Base-by-base conservation (phyloP, 345 rosid genomes). In the Bruguiera gymnorhiza region DNA sequence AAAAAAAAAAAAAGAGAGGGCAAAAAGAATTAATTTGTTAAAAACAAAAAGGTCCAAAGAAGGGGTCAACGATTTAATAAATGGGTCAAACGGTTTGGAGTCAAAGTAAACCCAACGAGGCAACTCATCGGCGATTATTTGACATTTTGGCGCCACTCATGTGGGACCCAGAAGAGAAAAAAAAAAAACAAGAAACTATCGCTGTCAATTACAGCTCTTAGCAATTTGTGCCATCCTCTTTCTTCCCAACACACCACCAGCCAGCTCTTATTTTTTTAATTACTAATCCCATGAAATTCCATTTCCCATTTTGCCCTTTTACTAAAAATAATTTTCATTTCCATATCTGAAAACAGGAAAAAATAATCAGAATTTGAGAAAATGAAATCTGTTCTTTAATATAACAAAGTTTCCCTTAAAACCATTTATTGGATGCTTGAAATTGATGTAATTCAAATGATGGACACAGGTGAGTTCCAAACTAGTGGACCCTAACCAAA, bases 131-230 rank as follows among this genome's bases (percentile, higher is more conserved):
- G 76, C 68, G 81, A 76, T 30, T 24, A 43, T 15, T 6, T 2
- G 54, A 24, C 37, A 15, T 23, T 61, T 70, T 60, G 73, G 65
- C 46, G 67, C 32, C 48, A 48, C 26, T 37, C 0, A 5, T 0
- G 72, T 1, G 79, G 85, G 83, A 27, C 80, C 82, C 76, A 74
- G 24, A 24, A 24, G 24, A 24, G 24, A 24, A 62, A 50, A 71
- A 56, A 34, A 34, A 34, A 7, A 32, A 32, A 32, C 0, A 32
- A 5, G 5, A 13, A 65, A 75, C 76, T 69, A 76, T 72, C 77
- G 6, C 24, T 52, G 64, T 73, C 73, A 26, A 7, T 60, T 73
- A 63, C 83, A 78, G 84, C 74, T 76, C 37, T 34, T 34, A 7
- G 37, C 37, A 34, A 8, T 34, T 34, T 34, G 37, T 34, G 37